Base-by-base conservation (phyloP, 345 rosid genomes). In the Heritiera fomes region DNA sequence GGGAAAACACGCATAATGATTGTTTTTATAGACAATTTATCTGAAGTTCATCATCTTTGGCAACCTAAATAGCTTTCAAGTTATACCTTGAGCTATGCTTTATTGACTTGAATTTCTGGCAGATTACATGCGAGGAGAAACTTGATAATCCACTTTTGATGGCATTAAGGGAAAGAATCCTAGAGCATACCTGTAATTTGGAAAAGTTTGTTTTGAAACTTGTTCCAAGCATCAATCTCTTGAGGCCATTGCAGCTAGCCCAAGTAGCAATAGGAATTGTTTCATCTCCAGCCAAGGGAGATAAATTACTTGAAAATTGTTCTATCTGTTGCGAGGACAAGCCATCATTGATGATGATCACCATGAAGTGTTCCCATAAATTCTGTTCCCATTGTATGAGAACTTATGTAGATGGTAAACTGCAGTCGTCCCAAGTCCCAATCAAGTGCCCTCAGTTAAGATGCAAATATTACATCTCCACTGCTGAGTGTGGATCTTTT, bases 361-460 rank as follows among this genome's bases (percentile, higher is more conserved):
- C 85, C 23, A 65, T 96, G 91, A 91, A 92, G 81, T 96, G 99
- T 81, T 89, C 89, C 65, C 97, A 96, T 89, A 91, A 87, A 76
- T 96, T 94, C 87, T 96, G 99, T 80, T 94, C 99, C 28, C 98
- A 89, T 73, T 96, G 99, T 82, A 88, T 96, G 99, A 90, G 84
- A 87, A 92, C 93, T 45, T 92, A 90, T 74, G 91, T 87, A 7
- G 98, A 96, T 78, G 95, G 91, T 77, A 94, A 94, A 88, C 82
- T 96, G 68, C 85, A 88, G 82, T 84, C 91, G 7, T 88, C 91
- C 76, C 92, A 90, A 84, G 92, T 94, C 61, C 98, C 98, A 64
- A 86, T 94, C 80, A 88, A 89, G 80, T 94, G 99, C 87, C 99
- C 97, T 70, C 95, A 94, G 85, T 79, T 83, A 81, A 90, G 89